Evolutionary conservation across 2,329 filamentous ascomycete genomes (phyloP), one percentile per base, ranked within the genome.

Genomic region (Sporothrix humicola): DNA sequence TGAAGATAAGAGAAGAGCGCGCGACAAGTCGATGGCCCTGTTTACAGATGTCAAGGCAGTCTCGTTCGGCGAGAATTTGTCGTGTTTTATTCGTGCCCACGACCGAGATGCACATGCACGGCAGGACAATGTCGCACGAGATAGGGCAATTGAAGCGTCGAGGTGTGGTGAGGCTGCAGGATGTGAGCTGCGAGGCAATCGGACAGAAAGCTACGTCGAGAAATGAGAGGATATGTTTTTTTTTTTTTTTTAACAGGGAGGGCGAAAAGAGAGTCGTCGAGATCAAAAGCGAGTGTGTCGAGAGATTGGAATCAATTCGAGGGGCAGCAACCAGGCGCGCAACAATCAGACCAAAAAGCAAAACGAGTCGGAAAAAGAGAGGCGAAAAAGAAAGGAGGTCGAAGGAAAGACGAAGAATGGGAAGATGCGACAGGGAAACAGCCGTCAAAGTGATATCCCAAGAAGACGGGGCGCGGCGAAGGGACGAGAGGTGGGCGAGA

Each of bases 271-370:
- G 12, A 68, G 65, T 31, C 63, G 63, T 66, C 63, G 63, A 50
- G 20, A 31, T 50, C 63, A 31, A 68, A 50, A 23, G 42, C 42
- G 42, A 65, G 31, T 37, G 31, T 37, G 31, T 37, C 31, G 31
- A 23, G 59, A 3, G 59, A 46, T n/a, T 65, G 3, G 59, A 63
- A 44, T 46, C 17, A 12, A 46, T 37, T 63, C 59, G 26, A 46
- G 65, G 20, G 66, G 66, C 65, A 59, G 72, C 65, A 73, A 73
- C 72, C 72, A 73, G 73, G 73, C 69, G 73, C 59, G 69, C 52
- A 44, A 68, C 46, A 68, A 66, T 26, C 61, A 66, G 31, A 37
- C 5, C 31, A 37, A 37, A 73, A 69, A 58, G 59, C 15, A 68
- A 68, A 65, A 50, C 52, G n/a, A 50, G 10, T 15, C 4, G 59